A percentile compares a stretch with the other conserved stretches of the same genome.
These are phyloP conservation scores for Crataegus laevigata DNA, from an alignment of 306 rosid genomes.

Conservation along the genomic window DNA sequence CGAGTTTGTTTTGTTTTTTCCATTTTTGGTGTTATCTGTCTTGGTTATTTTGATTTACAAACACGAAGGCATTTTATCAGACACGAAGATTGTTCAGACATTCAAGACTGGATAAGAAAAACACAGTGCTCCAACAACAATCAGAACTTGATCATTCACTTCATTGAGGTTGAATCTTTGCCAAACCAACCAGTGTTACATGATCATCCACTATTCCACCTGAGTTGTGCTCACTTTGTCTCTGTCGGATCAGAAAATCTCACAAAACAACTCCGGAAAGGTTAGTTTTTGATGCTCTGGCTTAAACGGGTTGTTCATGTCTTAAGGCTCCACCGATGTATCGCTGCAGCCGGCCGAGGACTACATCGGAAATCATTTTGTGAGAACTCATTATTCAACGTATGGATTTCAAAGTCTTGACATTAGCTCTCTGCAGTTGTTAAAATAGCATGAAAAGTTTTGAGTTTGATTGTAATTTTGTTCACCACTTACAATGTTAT, in stretches of 20 bases:
- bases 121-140: constrained; percentile 31
- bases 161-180: constrained; percentile 7
- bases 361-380: not conserved
- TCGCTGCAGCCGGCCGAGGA: not conserved
- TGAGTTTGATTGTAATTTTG: not conserved
- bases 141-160: constrained; percentile 13
- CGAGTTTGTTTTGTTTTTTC: too few relatives aligned
- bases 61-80: constrained; percentile 58
- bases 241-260: not conserved
- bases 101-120: constrained; percentile 69
- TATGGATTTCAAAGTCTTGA: not conserved
- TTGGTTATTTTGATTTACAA: too few relatives aligned
- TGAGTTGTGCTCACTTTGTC: not conserved
- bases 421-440: not conserved
- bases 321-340: not conserved
- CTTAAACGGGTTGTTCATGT: not conserved
- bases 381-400: not conserved
- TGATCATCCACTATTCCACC: not conserved
- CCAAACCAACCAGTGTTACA: not conserved
- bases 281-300: not conserved
- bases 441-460: not conserved
- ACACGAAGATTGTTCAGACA: constrained; percentile 58
- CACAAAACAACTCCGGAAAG: not conserved
- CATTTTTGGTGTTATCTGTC: too few relatives aligned
- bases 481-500: not conserved